Percentiles rank a stretch among this genome's conserved stretches.
phyloP scores from a whole-genome alignment of 106 monocot genomes.

The Iris macrosiphon region DNA sequence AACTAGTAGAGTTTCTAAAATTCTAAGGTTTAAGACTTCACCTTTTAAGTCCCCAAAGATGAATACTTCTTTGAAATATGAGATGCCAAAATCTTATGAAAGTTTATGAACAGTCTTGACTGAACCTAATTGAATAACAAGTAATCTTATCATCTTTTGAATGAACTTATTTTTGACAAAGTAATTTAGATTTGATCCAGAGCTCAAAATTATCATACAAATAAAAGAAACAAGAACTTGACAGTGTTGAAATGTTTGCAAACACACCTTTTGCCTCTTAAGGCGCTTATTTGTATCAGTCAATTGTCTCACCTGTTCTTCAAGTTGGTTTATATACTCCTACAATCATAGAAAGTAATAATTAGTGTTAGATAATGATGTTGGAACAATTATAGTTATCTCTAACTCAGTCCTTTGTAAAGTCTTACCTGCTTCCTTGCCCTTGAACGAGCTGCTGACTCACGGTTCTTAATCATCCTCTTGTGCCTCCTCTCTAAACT shows the following conservation, averaged over 20 bases:
- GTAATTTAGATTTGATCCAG: not conserved
- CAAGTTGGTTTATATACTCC: slow-evolving; percentile 7
- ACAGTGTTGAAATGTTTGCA: not conserved
- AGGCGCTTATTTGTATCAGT: not conserved
- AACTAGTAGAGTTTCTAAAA: no score
- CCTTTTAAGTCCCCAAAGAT: not conserved
- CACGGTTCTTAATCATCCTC: slow-evolving; percentile 15
- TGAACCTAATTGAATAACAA: not conserved
- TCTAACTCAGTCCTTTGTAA: no score
- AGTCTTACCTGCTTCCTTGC: slow-evolving; percentile 17
- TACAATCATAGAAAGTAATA: not conserved
- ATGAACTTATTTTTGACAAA: not conserved
- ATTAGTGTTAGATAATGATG: not conserved
- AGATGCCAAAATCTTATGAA: not conserved
- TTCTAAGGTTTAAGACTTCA: not conserved
- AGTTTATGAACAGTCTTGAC: not conserved
- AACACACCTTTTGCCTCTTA: slow-evolving; percentile 10
- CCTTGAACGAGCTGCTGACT: slow-evolving; percentile 21
- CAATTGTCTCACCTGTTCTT: slow-evolving; percentile 6
- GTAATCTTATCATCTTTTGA: not conserved
- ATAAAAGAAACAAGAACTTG: not conserved
- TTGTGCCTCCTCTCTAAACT: slow-evolving; percentile 10
- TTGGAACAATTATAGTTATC: not conserved
- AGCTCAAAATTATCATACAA: not conserved
- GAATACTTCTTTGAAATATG: not conserved